Percentiles rank a stretch among this genome's conserved stretches.
Evolutionary conservation across 306 rosid species (phyloP).

Genomic region (Ziziphus jujuba): DNA sequence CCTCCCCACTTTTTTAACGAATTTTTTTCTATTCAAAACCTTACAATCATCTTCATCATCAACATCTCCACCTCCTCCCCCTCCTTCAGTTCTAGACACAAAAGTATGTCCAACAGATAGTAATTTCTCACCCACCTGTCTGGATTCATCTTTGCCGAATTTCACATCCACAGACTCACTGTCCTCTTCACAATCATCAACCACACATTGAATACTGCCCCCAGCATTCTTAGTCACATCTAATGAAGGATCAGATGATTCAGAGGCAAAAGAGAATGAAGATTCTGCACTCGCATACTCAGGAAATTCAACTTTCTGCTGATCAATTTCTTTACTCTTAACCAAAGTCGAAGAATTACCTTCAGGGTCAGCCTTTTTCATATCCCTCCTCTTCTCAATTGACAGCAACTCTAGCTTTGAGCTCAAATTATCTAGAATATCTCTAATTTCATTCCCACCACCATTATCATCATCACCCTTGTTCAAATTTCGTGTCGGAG

Average conservation of each 20-base stretch:
- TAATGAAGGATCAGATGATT: constrained; percentile 27
- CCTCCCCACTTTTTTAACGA: constrained; percentile 17
- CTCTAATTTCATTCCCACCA: constrained; percentile 68
- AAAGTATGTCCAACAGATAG: constrained; percentile 2
- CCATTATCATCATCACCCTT: constrained; percentile 28
- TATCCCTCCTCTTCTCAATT: constrained; percentile 49
- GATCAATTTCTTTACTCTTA: constrained; percentile 23
- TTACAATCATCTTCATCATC: constrained; percentile 41
- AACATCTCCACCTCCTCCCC: constrained; percentile 19
- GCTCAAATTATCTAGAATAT: constrained; percentile 67
- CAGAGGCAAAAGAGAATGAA: constrained; percentile 49
- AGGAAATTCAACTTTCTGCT: constrained; percentile 31
- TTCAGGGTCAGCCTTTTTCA: constrained; percentile 16
- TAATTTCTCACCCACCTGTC: constrained; percentile 19
- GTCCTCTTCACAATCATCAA: neutral
- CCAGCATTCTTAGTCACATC: constrained; percentile 24
- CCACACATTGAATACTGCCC: constrained; percentile 16
- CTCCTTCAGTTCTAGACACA: constrained; percentile 14
- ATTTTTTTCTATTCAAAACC: constrained; percentile 25
- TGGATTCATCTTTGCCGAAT: constrained; percentile 9
- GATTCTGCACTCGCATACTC: constrained; percentile 52
- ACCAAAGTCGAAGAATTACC: constrained; percentile 22
- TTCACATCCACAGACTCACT: neutral
- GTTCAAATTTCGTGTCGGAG: constrained; percentile 12
- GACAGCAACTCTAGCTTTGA: constrained; percentile 73